Evolutionary conservation across 78 protist species (phyloP).

Genomic region (Speleostelium caveatum): DNA sequence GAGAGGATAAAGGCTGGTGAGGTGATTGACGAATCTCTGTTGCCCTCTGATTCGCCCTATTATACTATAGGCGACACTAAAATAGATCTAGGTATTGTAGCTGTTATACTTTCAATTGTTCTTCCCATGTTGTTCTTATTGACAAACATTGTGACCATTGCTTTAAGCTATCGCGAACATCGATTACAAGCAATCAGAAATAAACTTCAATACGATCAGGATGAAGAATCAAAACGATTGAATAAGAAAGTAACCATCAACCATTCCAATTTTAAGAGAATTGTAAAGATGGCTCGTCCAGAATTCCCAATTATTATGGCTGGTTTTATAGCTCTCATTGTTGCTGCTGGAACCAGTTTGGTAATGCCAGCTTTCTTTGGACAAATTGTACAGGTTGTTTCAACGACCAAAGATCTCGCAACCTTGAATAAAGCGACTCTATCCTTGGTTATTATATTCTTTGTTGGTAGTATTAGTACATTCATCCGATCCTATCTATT

Average conservation of each 20-base stretch:
- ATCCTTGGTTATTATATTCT: constrained; percentile 35
- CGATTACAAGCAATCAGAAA: neutral
- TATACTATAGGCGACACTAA: neutral
- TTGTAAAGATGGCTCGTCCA: constrained; percentile 43
- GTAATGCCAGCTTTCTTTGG: constrained; percentile 74
- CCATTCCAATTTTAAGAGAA: constrained; percentile 47
- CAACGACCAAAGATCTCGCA: neutral
- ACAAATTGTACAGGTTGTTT: constrained; percentile 29
- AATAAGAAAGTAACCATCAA: neutral
- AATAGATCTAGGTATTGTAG: neutral
- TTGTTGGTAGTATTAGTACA: constrained; percentile 23
- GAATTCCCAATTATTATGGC: constrained; percentile 46
- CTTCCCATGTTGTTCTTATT: constrained; percentile 7
- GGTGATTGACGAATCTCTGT: neutral
- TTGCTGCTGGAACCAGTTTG: constrained; percentile 24
- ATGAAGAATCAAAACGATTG: neutral
- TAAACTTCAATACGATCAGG: neutral
- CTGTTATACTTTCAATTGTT: neutral
- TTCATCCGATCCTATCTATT: constrained; percentile 30
- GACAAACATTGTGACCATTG: neutral
- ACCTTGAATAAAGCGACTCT: constrained; percentile 41
- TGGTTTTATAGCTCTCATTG: constrained; percentile 54
- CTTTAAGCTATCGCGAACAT: neutral
- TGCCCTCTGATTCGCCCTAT: neutral
- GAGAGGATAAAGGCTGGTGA: neutral